Percentiles rank a stretch among this genome's conserved stretches.
Evolutionary conservation across 2,329 filamentous ascomycete species (phyloP).

Genomic region (Cadophora gregata): DNA sequence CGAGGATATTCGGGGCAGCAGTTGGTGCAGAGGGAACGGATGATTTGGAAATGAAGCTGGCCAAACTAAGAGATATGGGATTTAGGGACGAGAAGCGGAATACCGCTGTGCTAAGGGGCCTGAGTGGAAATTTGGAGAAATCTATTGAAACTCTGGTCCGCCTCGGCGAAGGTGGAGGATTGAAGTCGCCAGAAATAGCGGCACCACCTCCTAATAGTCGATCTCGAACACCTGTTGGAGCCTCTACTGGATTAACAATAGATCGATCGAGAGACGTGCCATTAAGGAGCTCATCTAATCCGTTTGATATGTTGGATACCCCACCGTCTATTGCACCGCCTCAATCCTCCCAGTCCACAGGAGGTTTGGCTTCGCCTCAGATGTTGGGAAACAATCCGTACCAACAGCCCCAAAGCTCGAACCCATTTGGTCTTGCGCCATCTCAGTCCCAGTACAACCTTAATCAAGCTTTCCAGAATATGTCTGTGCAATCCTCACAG

Average conservation of each 20-base stretch:
- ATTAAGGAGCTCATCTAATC: conserved; percentile 61
- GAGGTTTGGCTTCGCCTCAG: conserved; percentile 63
- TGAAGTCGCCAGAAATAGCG: conserved; percentile 27
- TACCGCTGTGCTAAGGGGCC: conserved; percentile 77
- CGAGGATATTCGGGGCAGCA: conserved; percentile 72
- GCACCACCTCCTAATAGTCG: conserved; percentile 43
- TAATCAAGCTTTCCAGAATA: conserved; percentile 72
- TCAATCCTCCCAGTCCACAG: conserved; percentile 70
- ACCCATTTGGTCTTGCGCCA: conserved; percentile 67
- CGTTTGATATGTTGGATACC: conserved; percentile 63
- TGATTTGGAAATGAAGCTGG: conserved; percentile 77
- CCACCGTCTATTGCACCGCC: conserved; percentile 56
- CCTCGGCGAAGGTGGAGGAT: conserved; percentile 71
- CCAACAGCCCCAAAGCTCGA: conserved; percentile 52
- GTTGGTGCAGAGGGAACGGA: conserved; percentile 60
- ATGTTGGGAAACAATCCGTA: conserved; percentile 39
- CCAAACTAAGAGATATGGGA: conserved; percentile 85
- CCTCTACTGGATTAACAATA: conserved; percentile 43
- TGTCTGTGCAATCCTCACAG: conserved; percentile 67
- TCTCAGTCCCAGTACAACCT: conserved; percentile 51
- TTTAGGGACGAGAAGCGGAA: conserved; percentile 87
- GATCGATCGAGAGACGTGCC: conserved; percentile 33
- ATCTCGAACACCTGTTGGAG: conserved; percentile 59
- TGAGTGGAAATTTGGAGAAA: conserved; percentile 84
- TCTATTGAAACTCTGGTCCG: conserved; percentile 85